Percentiles rank a stretch among this genome's conserved stretches.
Conservation (phyloP, 148 eudicot species). For the Rhododendron henanense region DNA sequence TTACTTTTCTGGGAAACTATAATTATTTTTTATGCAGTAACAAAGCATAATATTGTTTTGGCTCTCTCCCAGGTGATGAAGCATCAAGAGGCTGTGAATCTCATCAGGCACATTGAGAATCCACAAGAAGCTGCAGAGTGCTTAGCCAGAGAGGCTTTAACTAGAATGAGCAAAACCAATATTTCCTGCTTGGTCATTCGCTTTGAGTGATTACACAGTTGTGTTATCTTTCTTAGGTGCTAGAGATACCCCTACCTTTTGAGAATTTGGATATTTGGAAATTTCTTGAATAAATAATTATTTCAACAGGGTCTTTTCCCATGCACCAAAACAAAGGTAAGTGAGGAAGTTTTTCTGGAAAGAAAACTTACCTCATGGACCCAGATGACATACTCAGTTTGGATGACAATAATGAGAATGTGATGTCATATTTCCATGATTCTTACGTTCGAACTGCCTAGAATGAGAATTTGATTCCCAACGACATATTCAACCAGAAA, state of each 20-base stretch:
- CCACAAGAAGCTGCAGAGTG: constrained; percentile 74
- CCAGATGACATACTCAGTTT: background rate
- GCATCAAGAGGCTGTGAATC: constrained; percentile 74
- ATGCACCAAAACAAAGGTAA: background rate
- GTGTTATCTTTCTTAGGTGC: background rate
- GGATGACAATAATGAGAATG: no score
- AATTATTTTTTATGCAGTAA: background rate
- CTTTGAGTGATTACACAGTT: constrained; percentile 34
- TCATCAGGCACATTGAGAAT: constrained; percentile 73
- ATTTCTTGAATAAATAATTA: background rate
- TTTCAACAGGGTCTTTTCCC: background rate
- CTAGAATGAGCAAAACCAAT: constrained; percentile 52
- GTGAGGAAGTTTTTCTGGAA: background rate
- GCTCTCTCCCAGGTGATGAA: constrained; percentile 52
- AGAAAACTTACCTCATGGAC: background rate
- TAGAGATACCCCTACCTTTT: background rate
- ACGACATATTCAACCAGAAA: no score
- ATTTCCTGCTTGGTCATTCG: constrained; percentile 62
- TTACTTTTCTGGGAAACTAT: background rate
- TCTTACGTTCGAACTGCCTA: no score
- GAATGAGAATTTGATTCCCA: no score
- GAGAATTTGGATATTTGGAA: background rate
- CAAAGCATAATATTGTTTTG: background rate
- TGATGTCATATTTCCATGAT: no score
- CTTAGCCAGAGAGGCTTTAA: constrained; percentile 61